Evolutionary conservation across 2,329 filamentous ascomycete genomes (phyloP).

Genomic region (Chaetoscypha palmicola): DNA sequence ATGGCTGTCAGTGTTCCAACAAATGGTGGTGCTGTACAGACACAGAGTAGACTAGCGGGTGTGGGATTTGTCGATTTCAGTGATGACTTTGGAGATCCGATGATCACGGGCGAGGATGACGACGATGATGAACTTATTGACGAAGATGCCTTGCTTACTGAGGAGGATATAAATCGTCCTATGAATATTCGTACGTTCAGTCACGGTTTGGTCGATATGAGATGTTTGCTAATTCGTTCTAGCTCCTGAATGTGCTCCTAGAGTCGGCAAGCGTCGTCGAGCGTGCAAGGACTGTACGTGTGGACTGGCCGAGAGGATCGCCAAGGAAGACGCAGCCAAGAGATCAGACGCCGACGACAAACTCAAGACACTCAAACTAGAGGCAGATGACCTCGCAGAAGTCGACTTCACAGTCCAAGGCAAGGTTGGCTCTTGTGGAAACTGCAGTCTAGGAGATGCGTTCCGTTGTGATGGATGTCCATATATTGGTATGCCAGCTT

Average conservation of each 20-base stretch:
- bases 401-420: slow-evolving; percentile 97
- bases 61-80: slow-evolving; percentile 64
- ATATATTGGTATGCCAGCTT: slow-evolving; percentile 86
- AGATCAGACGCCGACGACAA: slow-evolving; percentile 56
- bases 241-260: slow-evolving; percentile 83
- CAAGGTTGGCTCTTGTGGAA: slow-evolving; percentile 90
- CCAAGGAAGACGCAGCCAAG: slow-evolving; percentile 72
- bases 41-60: slow-evolving; percentile 38
- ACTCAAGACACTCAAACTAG: slow-evolving; percentile 63
- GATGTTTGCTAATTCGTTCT: slow-evolving; percentile 8
- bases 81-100: slow-evolving; percentile 52
- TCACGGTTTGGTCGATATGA: slow-evolving; percentile 1
- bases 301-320: slow-evolving; percentile 77
- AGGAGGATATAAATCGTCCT: slow-evolving; percentile 72
- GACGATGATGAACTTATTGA: slow-evolving; percentile 83
- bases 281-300: slow-evolving; percentile 98
- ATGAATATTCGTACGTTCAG: slow-evolving; percentile 68
- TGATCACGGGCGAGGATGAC: slow-evolving; percentile 45
- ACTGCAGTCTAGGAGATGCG: slow-evolving; percentile 88
- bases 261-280: slow-evolving; percentile 78
- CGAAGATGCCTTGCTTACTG: slow-evolving; percentile 78
- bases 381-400: slow-evolving; percentile 73
- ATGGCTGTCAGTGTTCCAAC: slow-evolving; percentile 26
- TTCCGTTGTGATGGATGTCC: slow-evolving; percentile 70
- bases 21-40: slow-evolving; percentile 22